phyloP scores from a whole-genome alignment of 345 rosid genomes.

The Brassica incana region DNA sequence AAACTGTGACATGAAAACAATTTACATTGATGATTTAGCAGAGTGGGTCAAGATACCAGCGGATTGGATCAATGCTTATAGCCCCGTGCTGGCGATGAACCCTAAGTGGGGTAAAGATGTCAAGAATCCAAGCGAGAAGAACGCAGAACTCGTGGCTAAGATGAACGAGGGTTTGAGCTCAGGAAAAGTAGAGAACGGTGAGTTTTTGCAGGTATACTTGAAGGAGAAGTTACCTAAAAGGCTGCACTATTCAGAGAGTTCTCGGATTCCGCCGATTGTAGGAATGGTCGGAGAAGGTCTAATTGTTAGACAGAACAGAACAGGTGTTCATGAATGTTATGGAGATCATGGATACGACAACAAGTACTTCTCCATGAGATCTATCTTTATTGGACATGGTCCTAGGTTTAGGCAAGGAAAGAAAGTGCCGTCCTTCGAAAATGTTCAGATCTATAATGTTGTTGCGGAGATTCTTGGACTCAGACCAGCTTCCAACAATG shows the following conservation, averaged over 20 bases:
- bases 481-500: slow-evolving; percentile 77
- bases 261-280: slow-evolving; percentile 71
- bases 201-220: slow-evolving; percentile 60
- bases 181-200: slow-evolving; percentile 66
- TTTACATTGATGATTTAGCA: slow-evolving; percentile 68
- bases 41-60: slow-evolving; percentile 64
- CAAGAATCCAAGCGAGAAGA: slow-evolving; percentile 15
- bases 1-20: slow-evolving; percentile 69
- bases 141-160: slow-evolving; percentile 57
- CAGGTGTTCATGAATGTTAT: slow-evolving; percentile 61
- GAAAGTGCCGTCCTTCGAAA: slow-evolving; percentile 91
- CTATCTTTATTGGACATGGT: slow-evolving; percentile 85
- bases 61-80: slow-evolving; percentile 61
- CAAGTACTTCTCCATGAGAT: slow-evolving; percentile 81
- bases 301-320: slow-evolving; percentile 65
- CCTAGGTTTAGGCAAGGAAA: slow-evolving; percentile 66
- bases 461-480: slow-evolving; percentile 78
- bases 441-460: slow-evolving; percentile 76
- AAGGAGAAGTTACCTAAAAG: slow-evolving; percentile 79
- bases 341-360: slow-evolving; percentile 93
- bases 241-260: slow-evolving; percentile 69
- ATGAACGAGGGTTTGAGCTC: slow-evolving; percentile 74
- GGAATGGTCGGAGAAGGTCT: slow-evolving; percentile 75
- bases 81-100: slow-evolving; percentile 71
- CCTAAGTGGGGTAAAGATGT: slow-evolving; percentile 51